These are phyloP conservation scores for Polygonum aviculare DNA, from an alignment of 148 eudicot species.

Conservation along the genomic window DNA sequence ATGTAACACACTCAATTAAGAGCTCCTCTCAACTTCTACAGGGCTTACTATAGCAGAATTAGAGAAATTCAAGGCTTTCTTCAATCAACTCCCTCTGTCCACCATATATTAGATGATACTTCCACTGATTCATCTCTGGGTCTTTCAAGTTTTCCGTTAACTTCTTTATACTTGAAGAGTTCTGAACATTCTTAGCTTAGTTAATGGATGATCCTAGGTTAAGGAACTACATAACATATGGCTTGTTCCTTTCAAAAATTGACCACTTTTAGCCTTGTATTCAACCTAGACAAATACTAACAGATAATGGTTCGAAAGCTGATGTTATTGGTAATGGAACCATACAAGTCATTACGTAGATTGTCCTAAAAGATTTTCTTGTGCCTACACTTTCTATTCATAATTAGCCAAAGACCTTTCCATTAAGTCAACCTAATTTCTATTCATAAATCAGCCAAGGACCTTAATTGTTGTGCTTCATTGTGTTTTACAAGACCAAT, in stretches of 20 bases:
- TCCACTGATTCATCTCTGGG: not conserved
- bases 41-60: not conserved
- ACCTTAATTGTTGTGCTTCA: too few species aligned
- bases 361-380: not conserved
- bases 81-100: not conserved
- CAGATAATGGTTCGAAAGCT: not conserved
- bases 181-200: not conserved
- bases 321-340: not conserved
- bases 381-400: not conserved
- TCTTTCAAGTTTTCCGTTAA: not conserved
- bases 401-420: too few species aligned
- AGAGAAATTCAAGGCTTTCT: not conserved
- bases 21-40: not conserved
- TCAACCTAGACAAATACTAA: not conserved
- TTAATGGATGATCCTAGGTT: too few species aligned
- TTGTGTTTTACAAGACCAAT: too few species aligned
- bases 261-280: not conserved
- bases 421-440: not conserved
- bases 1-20: not conserved
- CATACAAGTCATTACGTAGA: not conserved
- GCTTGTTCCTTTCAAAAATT: not conserved
- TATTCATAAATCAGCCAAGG: not conserved
- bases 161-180: not conserved
- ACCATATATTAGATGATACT: not conserved
- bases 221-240: too few species aligned